These are phyloP conservation scores for Spergularia azorica DNA, from an alignment of 179 eudicot species.

Conservation along the genomic window DNA sequence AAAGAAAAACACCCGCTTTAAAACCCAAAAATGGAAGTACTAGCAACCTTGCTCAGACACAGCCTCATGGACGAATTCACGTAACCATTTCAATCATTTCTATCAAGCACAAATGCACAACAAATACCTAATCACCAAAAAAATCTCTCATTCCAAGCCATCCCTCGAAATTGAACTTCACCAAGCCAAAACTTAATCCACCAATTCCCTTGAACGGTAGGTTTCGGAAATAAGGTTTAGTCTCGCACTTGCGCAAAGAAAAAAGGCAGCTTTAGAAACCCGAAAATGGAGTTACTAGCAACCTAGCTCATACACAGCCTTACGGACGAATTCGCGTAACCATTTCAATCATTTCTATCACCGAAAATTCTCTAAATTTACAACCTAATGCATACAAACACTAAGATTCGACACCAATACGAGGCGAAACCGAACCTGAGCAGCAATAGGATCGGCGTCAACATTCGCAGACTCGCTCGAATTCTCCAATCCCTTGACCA, in stretches of 20 bases:
- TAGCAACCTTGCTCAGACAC: too few species aligned
- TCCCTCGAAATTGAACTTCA: not conserved
- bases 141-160: not conserved
- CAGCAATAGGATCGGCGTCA: conserved; percentile 74
- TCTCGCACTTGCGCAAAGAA: too few species aligned
- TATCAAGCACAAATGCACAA: not conserved
- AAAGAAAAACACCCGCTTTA: too few species aligned
- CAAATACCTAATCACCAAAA: not conserved
- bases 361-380: not conserved
- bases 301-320: too few species aligned
- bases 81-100: not conserved
- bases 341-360: not conserved
- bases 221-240: too few species aligned
- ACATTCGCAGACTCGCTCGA: conserved; percentile 46
- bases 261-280: too few species aligned
- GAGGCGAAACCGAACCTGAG: conserved; percentile 51
- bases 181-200: not conserved
- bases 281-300: too few species aligned
- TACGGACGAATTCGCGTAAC: not conserved
- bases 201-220: too few species aligned
- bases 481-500: conserved; percentile 61
- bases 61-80: not conserved
- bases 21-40: too few species aligned
- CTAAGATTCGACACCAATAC: not conserved
- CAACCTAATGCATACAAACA: not conserved